Base-by-base conservation (phyloP, 257 asterid genomes). In the Ehretia macrophylla region DNA sequence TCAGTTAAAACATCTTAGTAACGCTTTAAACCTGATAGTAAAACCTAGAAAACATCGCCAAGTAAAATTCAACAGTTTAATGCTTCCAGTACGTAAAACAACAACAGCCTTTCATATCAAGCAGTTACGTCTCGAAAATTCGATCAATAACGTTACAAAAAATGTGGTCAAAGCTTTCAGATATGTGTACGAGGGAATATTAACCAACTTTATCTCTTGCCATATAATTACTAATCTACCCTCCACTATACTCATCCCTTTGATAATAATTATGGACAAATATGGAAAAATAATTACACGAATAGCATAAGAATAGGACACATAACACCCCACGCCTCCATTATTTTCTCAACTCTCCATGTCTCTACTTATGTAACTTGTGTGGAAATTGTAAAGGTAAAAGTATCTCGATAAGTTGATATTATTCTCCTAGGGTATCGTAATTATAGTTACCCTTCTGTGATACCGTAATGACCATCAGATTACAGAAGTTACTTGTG, bases 401-500 rank as follows among this genome's bases (percentile, higher is more conserved):
- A n/a, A n/a, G n/a, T n/a, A n/a, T n/a, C n/a, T n/a, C n/a, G n/a
- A n/a, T n/a, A n/a, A n/a, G n/a, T n/a, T n/a, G n/a, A n/a, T n/a
- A n/a, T n/a, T n/a, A n/a, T n/a, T n/a, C n/a, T n/a, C n/a, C n/a
- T n/a, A n/a, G n/a, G n/a, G n/a, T n/a, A n/a, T n/a, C n/a, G n/a
- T n/a, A n/a, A n/a, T n/a, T n/a, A n/a, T n/a, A n/a, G n/a, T n/a
- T n/a, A n/a, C n/a, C n/a, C n/a, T n/a, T n/a, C n/a, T n/a, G n/a
- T n/a, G n/a, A n/a, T n/a, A n/a, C n/a, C n/a, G n/a, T n/a, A n/a
- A 58, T 65, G 53, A 66, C 59, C 49, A 50, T 58, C 45, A 66
- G 17, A 58, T 14, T 52, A 18, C 66, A 59, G 35, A 51, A 27
- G 27, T 23, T 58, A 32, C 60, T 58, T 11, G 42, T 39, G n/a